Conservation (phyloP, 208 protist species). For the Leishmania turanica region DNA sequence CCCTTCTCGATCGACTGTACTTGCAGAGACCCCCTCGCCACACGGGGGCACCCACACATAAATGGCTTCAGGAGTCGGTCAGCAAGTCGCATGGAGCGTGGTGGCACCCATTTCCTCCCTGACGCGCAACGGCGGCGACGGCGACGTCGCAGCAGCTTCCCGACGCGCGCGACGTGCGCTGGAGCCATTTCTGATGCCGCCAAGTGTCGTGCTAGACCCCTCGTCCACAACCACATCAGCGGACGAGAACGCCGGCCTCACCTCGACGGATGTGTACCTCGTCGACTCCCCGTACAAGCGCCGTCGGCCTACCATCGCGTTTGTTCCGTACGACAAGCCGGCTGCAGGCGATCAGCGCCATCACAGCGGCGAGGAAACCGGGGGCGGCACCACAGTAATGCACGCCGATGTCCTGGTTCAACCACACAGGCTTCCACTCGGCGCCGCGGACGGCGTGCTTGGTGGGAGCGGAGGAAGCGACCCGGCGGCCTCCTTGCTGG, state of each 20-base stretch:
- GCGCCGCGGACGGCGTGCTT: slow-evolving; percentile 9
- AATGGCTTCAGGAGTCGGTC: not conserved
- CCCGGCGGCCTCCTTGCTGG: not conserved
- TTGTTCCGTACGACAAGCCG: slow-evolving; percentile 51
- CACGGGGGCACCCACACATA: not conserved
- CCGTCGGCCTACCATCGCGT: slow-evolving; percentile 43
- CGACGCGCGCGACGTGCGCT: not conserved
- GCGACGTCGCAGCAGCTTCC: not conserved
- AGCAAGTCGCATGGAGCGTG: not conserved
- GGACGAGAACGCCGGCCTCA: not conserved
- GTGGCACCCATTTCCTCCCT: not conserved
- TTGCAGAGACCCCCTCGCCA: not conserved
- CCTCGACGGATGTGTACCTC: slow-evolving; percentile 28
- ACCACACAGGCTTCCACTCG: slow-evolving; percentile 5
- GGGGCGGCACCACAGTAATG: not conserved
- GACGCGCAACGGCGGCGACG: not conserved
- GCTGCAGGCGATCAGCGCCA: slow-evolving; percentile 1
- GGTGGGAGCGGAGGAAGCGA: slow-evolving; percentile 8
- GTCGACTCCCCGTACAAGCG: slow-evolving; percentile 52
- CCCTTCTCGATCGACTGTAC: not conserved
- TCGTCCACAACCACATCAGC: not conserved
- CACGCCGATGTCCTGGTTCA: slow-evolving; percentile 2
- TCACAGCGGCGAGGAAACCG: not conserved
- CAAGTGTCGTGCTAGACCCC: not conserved
- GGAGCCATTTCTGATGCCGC: slow-evolving; percentile 2